Percentiles rank a stretch among this genome's conserved stretches.
phyloP scores from a whole-genome alignment of 306 rosid genomes.

The Dalbergia cochinchinensis region DNA sequence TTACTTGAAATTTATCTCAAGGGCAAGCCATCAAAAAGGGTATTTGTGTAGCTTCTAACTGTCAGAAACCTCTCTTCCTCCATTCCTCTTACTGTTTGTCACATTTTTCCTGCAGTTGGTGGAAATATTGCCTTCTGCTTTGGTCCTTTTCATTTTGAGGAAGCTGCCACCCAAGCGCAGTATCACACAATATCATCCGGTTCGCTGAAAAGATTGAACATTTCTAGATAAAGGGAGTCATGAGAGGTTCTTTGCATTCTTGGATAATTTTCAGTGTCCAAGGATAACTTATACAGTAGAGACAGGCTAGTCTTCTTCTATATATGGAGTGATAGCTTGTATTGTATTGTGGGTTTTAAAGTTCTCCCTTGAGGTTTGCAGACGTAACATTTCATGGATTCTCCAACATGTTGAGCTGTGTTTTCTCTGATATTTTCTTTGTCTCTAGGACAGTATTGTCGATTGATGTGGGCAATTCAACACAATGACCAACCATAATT shows the following conservation, averaged over 20 bases:
- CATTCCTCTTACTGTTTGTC: neutral
- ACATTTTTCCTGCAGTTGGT: conserved; percentile 54
- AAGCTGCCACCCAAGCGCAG: conserved; percentile 66
- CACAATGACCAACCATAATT: conserved; percentile 36
- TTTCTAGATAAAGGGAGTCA: conserved; percentile 27
- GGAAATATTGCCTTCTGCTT: conserved; percentile 64
- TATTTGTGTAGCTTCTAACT: conserved; percentile 25
- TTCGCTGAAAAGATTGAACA: conserved; percentile 52
- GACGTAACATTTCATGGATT: conserved; percentile 49
- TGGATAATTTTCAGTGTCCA: conserved; percentile 45
- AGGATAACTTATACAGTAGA: conserved; percentile 36
- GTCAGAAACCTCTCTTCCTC: conserved; percentile 3
- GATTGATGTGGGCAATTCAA: conserved; percentile 30
- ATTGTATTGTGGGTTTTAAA: conserved; percentile 42
- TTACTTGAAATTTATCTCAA: conserved; percentile 6
- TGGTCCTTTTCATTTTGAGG: conserved; percentile 69
- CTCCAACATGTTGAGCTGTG: conserved; percentile 48
- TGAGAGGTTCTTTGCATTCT: conserved; percentile 10
- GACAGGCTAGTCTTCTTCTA: conserved; percentile 41
- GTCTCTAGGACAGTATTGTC: conserved; percentile 38
- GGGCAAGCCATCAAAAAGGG: neutral
- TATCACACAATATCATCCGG: conserved; percentile 62
- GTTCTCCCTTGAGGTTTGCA: conserved; percentile 49
- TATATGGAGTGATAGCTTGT: conserved; percentile 45
- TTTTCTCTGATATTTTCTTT: conserved; percentile 45